A percentile compares a stretch with the other conserved stretches of the same genome.
phyloP scores from a whole-genome alignment of 176 grass and related monocot species.

The Triticum aestivum region IWGSC_CS_RefSeq_v2.1 NC_057800.1:711409037-711409536 shows the following conservation, averaged over 20 bases:
- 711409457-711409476: slow-evolving; percentile 77
- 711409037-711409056: background rate
- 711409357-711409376: slow-evolving; percentile 47
- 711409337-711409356: background rate
- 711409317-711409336: background rate
- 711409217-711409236: slow-evolving; percentile 78
- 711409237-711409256: slow-evolving; percentile 96
- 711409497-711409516: background rate
- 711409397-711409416: slow-evolving; percentile 93
- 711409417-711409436: slow-evolving; percentile 85
- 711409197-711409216: slow-evolving; percentile 81
- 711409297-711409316: too few relatives aligned
- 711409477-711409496: slow-evolving; percentile 79
- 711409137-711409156: slow-evolving; percentile 32
- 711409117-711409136: slow-evolving; percentile 27
- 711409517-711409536: background rate
- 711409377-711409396: slow-evolving; percentile 88
- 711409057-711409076: background rate
- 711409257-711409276: slow-evolving; percentile 51
- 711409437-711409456: slow-evolving; percentile 63
- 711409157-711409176: slow-evolving; percentile 69
- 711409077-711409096: background rate
- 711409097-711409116: slow-evolving; percentile 4
- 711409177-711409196: slow-evolving; percentile 94
- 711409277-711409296: slow-evolving; percentile 48